Evolutionary conservation across 768 basidiomycete species (phyloP).

Genomic region (Russula olivacea): DNA sequence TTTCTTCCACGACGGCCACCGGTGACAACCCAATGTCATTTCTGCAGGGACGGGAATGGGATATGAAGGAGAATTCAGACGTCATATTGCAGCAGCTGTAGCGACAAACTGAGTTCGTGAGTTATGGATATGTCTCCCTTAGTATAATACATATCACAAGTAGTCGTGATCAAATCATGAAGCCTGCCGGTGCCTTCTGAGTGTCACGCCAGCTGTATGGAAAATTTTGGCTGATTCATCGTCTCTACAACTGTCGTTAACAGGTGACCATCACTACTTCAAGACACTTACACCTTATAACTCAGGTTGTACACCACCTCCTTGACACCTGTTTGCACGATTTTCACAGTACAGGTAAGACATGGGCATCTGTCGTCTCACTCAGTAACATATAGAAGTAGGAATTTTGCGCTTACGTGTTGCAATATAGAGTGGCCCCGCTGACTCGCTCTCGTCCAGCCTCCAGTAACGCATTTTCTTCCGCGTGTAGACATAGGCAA

Average conservation of each 20-base stretch:
- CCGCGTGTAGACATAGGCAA: constrained; percentile 94
- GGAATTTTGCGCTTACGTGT: constrained; percentile 61
- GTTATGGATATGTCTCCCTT: background rate
- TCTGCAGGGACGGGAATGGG: constrained; percentile 54
- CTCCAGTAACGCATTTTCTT: constrained; percentile 95
- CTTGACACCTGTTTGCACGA: constrained; percentile 89
- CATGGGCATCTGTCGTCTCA: constrained; percentile 77
- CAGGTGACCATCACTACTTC: background rate
- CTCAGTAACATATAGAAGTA: constrained; percentile 10
- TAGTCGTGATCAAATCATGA: background rate
- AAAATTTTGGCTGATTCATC: constrained; percentile 76
- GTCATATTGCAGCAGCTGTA: constrained; percentile 22
- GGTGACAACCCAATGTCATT: constrained; percentile 43
- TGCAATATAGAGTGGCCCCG: constrained; percentile 90
- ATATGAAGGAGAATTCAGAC: constrained; percentile 43
- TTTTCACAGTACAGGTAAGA: constrained; percentile 93
- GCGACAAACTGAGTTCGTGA: background rate
- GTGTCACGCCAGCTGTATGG: constrained; percentile 72
- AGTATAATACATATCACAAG: background rate
- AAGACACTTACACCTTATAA: constrained; percentile 78
- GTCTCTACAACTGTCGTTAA: constrained; percentile 46
- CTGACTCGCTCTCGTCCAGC: constrained; percentile 88
- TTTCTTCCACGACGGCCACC: constrained; percentile 49
- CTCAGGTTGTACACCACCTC: constrained; percentile 91
- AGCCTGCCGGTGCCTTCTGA: constrained; percentile 63